Evolutionary conservation across 73 alveolate species (phyloP).

Genomic region (Effrenium voratum): DNA sequence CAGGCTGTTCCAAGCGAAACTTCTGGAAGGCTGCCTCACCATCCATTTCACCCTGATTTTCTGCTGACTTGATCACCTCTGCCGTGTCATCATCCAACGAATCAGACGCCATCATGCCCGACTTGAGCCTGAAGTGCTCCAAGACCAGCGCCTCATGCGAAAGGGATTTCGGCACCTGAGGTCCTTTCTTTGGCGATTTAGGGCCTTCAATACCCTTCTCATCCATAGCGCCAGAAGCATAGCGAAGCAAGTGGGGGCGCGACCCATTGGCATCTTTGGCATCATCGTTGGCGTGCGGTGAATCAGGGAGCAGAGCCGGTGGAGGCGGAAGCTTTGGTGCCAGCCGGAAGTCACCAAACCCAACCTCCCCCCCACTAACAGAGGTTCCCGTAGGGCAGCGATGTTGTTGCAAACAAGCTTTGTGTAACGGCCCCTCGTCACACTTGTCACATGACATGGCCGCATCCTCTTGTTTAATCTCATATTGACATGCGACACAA

Average conservation of each 20-base stretch:
- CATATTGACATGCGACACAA: background rate
- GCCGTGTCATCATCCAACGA: too few relatives aligned
- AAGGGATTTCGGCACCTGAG: too few relatives aligned
- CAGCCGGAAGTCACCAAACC: background rate
- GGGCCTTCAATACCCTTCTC: too few relatives aligned
- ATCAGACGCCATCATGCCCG: too few relatives aligned
- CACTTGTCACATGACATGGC: background rate
- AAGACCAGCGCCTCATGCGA: too few relatives aligned
- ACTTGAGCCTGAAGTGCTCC: too few relatives aligned
- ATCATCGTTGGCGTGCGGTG: too few relatives aligned
- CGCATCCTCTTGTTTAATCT: background rate
- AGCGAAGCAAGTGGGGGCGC: too few relatives aligned
- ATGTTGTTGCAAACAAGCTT: background rate
- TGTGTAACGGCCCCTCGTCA: constrained; percentile 1
- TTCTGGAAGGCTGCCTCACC: background rate
- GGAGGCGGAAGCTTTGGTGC: background rate
- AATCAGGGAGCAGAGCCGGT: background rate
- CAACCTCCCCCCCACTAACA: background rate
- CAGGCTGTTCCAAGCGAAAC: background rate
- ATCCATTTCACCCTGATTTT: background rate
- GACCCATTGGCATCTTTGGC: too few relatives aligned
- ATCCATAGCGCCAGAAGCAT: too few relatives aligned
- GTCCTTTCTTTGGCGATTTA: too few relatives aligned
- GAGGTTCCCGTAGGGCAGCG: background rate
- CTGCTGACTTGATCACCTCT: background rate